Evolutionary conservation across 768 basidiomycete genomes (phyloP).

Genomic region (Pleurotus sapidus): DNA sequence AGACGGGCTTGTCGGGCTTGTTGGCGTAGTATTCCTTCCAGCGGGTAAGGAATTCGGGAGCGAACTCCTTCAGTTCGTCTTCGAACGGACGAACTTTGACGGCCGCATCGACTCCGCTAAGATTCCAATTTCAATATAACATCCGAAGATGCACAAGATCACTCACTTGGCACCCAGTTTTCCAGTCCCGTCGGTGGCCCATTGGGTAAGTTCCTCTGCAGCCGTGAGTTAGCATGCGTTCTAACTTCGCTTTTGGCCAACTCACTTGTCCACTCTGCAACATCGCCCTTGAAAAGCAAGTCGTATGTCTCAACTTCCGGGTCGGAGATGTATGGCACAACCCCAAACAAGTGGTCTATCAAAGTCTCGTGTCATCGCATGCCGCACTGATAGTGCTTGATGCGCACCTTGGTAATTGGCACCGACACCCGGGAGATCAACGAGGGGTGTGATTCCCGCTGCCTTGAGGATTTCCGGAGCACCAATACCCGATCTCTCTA

Average conservation of each 20-base stretch:
- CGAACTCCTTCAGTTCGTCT: conserved; percentile 32
- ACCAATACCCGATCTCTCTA: conserved; percentile 53
- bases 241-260: background rate
- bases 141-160: background rate
- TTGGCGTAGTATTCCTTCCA: conserved; percentile 33
- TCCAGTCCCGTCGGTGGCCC: conserved; percentile 28
- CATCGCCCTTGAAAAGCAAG: conserved; percentile 9
- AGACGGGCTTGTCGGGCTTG: conserved; percentile 37
- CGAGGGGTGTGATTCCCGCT: conserved; percentile 23
- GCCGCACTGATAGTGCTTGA: too few relatives aligned
- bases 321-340: conserved; percentile 9
- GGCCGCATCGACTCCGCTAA: conserved; percentile 33
- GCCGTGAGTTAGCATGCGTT: background rate
- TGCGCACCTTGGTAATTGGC: conserved; percentile 23
- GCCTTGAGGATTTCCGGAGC: conserved; percentile 22
- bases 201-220: conserved; percentile 17
- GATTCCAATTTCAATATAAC: background rate
- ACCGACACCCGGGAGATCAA: conserved; percentile 40
- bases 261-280: conserved; percentile 8
- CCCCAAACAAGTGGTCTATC: conserved; percentile 10
- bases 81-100: conserved; percentile 36
- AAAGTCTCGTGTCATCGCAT: background rate
- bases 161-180: conserved; percentile 33
- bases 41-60: conserved; percentile 28
- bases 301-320: conserved; percentile 1